Base-by-base conservation (phyloP, 352 stramenopile genomes). In the Globisporangium spinosum region DNA sequence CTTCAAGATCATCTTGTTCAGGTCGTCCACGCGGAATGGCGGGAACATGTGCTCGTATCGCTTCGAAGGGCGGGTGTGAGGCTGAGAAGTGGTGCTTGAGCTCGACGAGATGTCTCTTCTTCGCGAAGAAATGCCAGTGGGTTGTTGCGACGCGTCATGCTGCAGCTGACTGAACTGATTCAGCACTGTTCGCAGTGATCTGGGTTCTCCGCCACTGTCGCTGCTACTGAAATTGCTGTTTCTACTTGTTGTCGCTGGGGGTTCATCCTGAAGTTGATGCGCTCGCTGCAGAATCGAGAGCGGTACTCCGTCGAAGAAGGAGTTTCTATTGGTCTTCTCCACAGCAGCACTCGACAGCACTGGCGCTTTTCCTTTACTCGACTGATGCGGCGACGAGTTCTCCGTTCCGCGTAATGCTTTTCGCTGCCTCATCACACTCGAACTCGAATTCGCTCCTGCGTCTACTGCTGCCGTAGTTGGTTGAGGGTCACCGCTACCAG, bases 1-100 rank as follows among this genome's bases (percentile, higher is more conserved):
- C 63, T 77, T 35, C 57, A 65, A 35, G 45, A 85, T 74, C 68
- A 74, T 71, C 45, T 70, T 67, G 56, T 77, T 76, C n/a, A 84
- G 38, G 10, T 55, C 69, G 8, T 74, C 71, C 75, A 85, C 81
- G 40, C 76, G 68, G 34, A 87, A 61, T 13, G 77, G 67, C 17
- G 78, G 78, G 47, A 83, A 81, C 17, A 87, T 69, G 29, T 69
- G 70, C 34, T 81, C 77, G 51, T 80, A 83, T 15, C 64, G 70
- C 58, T 82, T 84, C 70, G 77, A 87, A 58, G 53, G 63, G 23
- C 73, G 77, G 23, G 29, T 29, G 0, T 47, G n/a, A 22, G 17
- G 4, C 17, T 22, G 17, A 47, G 6, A n/a, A 25, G 10, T 20
- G 12, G 8, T 22, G 32, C 20, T 45, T 29, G 56, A 3, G 10